Base-by-base conservation (phyloP, 495 filamentous ascomycete species). In the Barbatosphaeria neglecta region DNA sequence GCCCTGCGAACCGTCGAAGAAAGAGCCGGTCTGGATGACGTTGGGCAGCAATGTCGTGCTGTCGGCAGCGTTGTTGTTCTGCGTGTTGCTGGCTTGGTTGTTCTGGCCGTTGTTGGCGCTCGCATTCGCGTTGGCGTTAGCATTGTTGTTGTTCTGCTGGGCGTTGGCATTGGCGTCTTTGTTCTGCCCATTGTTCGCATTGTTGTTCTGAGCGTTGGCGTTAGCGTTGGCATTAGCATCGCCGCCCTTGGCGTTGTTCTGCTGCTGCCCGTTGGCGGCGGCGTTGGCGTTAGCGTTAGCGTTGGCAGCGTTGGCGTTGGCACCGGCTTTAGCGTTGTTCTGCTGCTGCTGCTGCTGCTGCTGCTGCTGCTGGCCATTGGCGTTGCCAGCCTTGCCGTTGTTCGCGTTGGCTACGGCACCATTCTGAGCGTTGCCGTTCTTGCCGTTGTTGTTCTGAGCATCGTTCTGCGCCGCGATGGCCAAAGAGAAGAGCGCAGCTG, bases 1-100 rank as follows among this genome's bases (percentile, higher is more conserved):
- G 7, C 55, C 52, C 13, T 24, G 22, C 35, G 40, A 46, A 10
- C 55, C 58, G 37, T 61, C 55, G 22, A 51, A 48, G 37, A 45
- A 49, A 3, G 55, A 61, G n/a, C 55, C 55, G 7, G 39, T 22
- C 37, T 61, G 58, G 37, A 58, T 51, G 17, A 43, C 52, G 19
- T 48, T 48, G 3, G 58, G 50, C 27, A 50, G 43, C 6, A 61
- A 49, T 6, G 35, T 23, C 17, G 43, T 45, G 44, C 20, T 33
- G 22, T 39, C 43, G n/a, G n/a, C n/a, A n/a, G 25, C 41, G 4
- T 37, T 33, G 17, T 22, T 25, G 10, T 24, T n/a, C 40, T 49
- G 41, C 20, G 23, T 37, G 23, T 40, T 39, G 47, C 42, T 49
- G 27, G 37, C 37, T 22, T 43, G 13, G 27, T 46, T 44, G 23